phyloP scores from a whole-genome alignment of 2,329 filamentous ascomycete genomes.

The Microsporum canis region DNA sequence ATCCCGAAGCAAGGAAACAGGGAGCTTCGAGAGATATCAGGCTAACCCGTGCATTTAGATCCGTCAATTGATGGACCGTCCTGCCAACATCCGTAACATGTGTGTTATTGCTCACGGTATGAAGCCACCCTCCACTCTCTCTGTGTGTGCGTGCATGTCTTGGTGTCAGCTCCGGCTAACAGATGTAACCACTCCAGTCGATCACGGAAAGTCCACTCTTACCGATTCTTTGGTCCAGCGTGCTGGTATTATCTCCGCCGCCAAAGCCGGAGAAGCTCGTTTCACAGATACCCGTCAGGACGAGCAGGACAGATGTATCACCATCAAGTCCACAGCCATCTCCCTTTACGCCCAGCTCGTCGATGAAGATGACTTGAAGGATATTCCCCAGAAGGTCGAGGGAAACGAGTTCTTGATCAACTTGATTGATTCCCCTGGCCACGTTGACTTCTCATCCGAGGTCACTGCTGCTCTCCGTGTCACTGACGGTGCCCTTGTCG shows the following conservation, averaged over 20 bases:
- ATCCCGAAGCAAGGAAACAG: not conserved
- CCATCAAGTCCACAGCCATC: constrained; percentile 99
- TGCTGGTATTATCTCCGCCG: constrained; percentile 97
- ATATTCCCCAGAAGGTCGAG: constrained; percentile 76
- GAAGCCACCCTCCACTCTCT: constrained; percentile 14
- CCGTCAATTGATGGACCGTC: constrained; percentile 39
- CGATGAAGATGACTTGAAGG: constrained; percentile 80
- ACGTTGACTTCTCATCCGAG: constrained; percentile 99
- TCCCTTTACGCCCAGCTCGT: constrained; percentile 83
- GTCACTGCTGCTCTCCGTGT: constrained; percentile 99
- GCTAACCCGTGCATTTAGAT: constrained; percentile 24
- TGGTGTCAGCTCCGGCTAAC: not conserved
- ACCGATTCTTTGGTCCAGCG: constrained; percentile 99
- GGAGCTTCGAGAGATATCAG: not conserved
- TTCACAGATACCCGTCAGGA: constrained; percentile 95
- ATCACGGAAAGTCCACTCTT: constrained; percentile 99
- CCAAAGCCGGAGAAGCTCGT: constrained; percentile 90
- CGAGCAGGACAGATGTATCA: constrained; percentile 99
- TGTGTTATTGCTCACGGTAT: constrained; percentile 97
- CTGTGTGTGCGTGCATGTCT: not conserved
- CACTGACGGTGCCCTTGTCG: constrained; percentile 97
- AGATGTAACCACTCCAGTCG: constrained; percentile 45
- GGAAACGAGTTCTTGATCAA: constrained; percentile 99
- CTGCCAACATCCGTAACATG: constrained; percentile 76
- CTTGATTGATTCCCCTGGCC: constrained; percentile 98